These are phyloP conservation scores for Royoungia palumana DNA, from an alignment of 768 basidiomycete genomes.

Conservation along the genomic window DNA sequence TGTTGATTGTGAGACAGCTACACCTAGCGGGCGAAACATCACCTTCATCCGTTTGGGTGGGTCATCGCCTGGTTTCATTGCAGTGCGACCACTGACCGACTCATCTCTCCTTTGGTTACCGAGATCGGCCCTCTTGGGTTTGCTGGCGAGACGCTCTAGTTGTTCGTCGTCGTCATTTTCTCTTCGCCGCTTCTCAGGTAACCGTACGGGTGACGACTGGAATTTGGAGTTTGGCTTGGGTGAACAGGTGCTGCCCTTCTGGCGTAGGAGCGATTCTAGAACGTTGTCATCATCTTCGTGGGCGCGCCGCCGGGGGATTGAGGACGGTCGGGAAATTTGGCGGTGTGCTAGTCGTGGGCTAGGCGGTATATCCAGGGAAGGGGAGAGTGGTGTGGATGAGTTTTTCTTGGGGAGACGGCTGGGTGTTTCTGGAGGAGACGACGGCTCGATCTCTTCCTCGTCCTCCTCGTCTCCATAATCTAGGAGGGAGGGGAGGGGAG, in stretches of 20 bases:
- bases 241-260: slow-evolving; percentile 35
- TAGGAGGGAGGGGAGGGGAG: slow-evolving; percentile 57
- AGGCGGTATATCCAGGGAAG: slow-evolving; percentile 34
- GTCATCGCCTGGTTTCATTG: slow-evolving; percentile 35
- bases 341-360: slow-evolving; percentile 40
- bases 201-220: slow-evolving; percentile 44
- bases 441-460: slow-evolving; percentile 35
- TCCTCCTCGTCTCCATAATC: slow-evolving; percentile 82
- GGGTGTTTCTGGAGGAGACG: slow-evolving; percentile 13
- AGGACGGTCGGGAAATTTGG: slow-evolving; percentile 35
- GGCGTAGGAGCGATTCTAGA: slow-evolving; percentile 52
- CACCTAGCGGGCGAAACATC: slow-evolving; percentile 48
- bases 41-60: slow-evolving; percentile 74
- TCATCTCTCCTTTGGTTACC: slow-evolving; percentile 43
- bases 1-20: slow-evolving; percentile 31
- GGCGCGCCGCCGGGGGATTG: slow-evolving; percentile 44
- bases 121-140: slow-evolving; percentile 53
- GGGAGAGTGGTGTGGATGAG: slow-evolving; percentile 27
- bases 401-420: slow-evolving; percentile 15
- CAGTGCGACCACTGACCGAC: slow-evolving; percentile 17
- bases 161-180: slow-evolving; percentile 67
- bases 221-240: slow-evolving; percentile 33
- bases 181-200: slow-evolving; percentile 68
- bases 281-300: slow-evolving; percentile 52
- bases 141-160: slow-evolving; percentile 57